These are phyloP conservation scores for Hypericum perforatum DNA, from an alignment of 345 rosid species.

Conservation along the genomic window DNA sequence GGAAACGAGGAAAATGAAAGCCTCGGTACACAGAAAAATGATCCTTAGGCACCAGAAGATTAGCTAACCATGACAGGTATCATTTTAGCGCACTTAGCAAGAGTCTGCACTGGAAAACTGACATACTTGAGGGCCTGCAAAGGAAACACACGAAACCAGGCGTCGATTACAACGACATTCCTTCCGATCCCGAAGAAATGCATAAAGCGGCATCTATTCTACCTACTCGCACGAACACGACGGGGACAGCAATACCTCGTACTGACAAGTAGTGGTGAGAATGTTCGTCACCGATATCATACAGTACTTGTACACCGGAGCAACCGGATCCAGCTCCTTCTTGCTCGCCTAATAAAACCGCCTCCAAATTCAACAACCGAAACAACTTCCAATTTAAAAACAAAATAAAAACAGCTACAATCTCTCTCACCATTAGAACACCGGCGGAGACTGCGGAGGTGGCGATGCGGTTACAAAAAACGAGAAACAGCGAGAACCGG, in stretches of 20 bases:
- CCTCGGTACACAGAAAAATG: neutral
- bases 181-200: neutral
- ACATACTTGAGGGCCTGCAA: constrained; percentile 90
- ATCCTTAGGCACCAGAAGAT: constrained; percentile 5
- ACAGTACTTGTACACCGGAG: constrained; percentile 80
- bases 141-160: constrained; percentile 1
- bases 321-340: constrained; percentile 78
- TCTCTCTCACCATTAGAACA: constrained; percentile 42
- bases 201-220: neutral
- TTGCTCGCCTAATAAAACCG: constrained; percentile 50
- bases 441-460: constrained; percentile 85
- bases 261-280: constrained; percentile 87
- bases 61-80: constrained; percentile 86
- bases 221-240: neutral
- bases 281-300: constrained; percentile 70
- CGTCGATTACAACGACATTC: too few species aligned
- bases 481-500: constrained; percentile 76
- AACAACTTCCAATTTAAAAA: neutral
- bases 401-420: neutral
- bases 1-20: neutral
- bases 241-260: constrained; percentile 45
- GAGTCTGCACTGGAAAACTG: constrained; percentile 89
- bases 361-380: neutral
- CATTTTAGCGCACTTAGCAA: constrained; percentile 97
- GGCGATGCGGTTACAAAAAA: constrained; percentile 82